Percentiles rank a stretch among this genome's conserved stretches.
phyloP scores from a whole-genome alignment of 1,284 basidiomycete genomes.

The Anthracocystis setariae region DNA sequence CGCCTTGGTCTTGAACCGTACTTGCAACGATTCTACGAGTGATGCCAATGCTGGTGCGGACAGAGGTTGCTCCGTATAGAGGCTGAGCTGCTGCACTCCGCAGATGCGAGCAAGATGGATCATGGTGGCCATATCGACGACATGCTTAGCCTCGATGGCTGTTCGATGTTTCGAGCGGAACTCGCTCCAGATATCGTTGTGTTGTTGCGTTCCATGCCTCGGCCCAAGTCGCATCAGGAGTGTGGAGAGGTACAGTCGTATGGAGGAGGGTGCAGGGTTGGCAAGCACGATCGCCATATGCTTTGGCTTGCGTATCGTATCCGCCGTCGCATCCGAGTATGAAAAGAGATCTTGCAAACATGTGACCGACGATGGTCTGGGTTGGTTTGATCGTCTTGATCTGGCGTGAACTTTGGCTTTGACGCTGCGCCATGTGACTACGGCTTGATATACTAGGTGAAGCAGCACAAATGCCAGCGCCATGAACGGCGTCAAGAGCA shows the following conservation, averaged over 20 bases:
- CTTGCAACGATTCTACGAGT: slow-evolving; percentile 4
- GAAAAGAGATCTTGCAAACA: slow-evolving; percentile 11
- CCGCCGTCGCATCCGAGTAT: background rate
- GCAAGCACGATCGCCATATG: slow-evolving; percentile 33
- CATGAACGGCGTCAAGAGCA: slow-evolving; percentile 25
- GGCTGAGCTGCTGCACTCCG: slow-evolving; percentile 24
- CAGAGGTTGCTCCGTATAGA: slow-evolving; percentile 14
- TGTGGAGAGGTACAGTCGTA: slow-evolving; percentile 26
- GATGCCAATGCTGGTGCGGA: background rate
- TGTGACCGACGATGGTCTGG: slow-evolving; percentile 6
- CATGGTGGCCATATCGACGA: slow-evolving; percentile 19
- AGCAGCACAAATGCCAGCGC: slow-evolving; percentile 25
- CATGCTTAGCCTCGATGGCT: slow-evolving; percentile 22
- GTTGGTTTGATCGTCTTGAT: background rate
- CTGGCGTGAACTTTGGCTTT: background rate
- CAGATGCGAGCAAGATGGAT: slow-evolving; percentile 32
- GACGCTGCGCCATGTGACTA: background rate
- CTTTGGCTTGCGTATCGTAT: slow-evolving; percentile 16
- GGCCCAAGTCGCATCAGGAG: slow-evolving; percentile 3
- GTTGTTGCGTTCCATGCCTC: background rate
- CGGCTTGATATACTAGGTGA: slow-evolving; percentile 25
- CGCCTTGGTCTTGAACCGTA: slow-evolving; percentile 21
- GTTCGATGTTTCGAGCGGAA: slow-evolving; percentile 6
- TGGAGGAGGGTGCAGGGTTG: slow-evolving; percentile 21
- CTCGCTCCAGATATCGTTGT: slow-evolving; percentile 8